Conservation (phyloP, 2,329 filamentous ascomycete species). For the Massarina eburnea region DNA sequence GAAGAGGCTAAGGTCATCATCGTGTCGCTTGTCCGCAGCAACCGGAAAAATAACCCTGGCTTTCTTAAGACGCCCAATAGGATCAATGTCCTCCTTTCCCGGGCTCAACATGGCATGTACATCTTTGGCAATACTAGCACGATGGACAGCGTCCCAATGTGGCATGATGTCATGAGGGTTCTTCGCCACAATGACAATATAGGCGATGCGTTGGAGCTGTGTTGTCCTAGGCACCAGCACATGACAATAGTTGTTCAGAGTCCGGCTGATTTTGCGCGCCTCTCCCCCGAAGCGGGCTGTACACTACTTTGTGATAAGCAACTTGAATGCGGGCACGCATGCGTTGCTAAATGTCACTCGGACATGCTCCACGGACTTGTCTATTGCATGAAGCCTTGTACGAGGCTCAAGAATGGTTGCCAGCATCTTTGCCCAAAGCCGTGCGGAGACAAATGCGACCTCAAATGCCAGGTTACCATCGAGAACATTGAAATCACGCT, state of each 20-base stretch:
- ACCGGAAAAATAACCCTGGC: conserved; percentile 58
- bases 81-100: conserved; percentile 68
- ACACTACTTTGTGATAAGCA: background rate
- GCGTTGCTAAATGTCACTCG: background rate
- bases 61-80: conserved; percentile 68
- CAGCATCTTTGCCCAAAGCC: conserved; percentile 16
- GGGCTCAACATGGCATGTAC: conserved; percentile 70
- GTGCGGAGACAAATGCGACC: conserved; percentile 34
- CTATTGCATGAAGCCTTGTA: background rate
- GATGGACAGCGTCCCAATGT: conserved; percentile 62
- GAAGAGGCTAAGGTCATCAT: conserved; percentile 74
- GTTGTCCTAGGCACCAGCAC: background rate
- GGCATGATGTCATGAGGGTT: conserved; percentile 40
- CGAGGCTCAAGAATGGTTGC: too few relatives aligned
- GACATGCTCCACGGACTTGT: background rate
- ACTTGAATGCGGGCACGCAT: background rate
- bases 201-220: background rate
- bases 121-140: conserved; percentile 68
- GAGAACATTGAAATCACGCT: conserved; percentile 25
- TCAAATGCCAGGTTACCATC: conserved; percentile 23
- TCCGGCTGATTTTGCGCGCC: background rate
- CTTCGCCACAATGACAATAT: background rate
- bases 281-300: background rate
- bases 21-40: conserved; percentile 71
- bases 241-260: background rate